Evolutionary conservation across 2,329 filamentous ascomycete species (phyloP).

Genomic region (Epicoccum sorghinum): DNA sequence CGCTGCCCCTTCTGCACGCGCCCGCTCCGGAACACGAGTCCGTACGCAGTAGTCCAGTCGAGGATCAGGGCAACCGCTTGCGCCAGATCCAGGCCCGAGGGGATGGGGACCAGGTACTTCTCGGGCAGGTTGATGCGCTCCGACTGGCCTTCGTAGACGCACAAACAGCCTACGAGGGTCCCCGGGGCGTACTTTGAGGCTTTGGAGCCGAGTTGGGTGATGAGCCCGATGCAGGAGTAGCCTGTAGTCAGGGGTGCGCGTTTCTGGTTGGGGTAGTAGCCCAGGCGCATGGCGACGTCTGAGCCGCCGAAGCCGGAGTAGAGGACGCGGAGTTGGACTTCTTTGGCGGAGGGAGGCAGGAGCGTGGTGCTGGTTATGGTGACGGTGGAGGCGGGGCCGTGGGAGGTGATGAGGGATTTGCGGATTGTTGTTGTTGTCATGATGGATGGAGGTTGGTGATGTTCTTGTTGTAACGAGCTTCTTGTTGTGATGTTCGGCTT

Average conservation of each 20-base stretch:
- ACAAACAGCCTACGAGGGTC: slow-evolving; percentile 37
- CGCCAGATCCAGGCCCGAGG: slow-evolving; percentile 49
- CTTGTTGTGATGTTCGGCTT: neutral
- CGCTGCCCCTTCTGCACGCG: slow-evolving; percentile 52
- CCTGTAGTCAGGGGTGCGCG: slow-evolving; percentile 57
- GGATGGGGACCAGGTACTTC: slow-evolving; percentile 54
- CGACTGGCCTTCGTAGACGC: slow-evolving; percentile 47
- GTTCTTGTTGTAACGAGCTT: too few species aligned
- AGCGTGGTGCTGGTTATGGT: slow-evolving; percentile 45
- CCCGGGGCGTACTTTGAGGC: slow-evolving; percentile 27
- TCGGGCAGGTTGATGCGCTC: slow-evolving; percentile 56
- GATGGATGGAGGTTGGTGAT: neutral
- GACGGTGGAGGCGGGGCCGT: slow-evolving; percentile 52
- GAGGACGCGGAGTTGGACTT: slow-evolving; percentile 57
- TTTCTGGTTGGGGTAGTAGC: slow-evolving; percentile 55
- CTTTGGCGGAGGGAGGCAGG: slow-evolving; percentile 48
- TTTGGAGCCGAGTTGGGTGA: slow-evolving; percentile 49
- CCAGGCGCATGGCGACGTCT: slow-evolving; percentile 59
- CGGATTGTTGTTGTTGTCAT: slow-evolving; percentile 46
- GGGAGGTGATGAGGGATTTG: slow-evolving; percentile 54
- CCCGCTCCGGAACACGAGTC: slow-evolving; percentile 41
- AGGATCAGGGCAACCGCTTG: slow-evolving; percentile 51
- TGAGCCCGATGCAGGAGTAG: slow-evolving; percentile 56
- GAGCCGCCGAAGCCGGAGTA: slow-evolving; percentile 57
- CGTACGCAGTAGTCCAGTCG: slow-evolving; percentile 53